Evolutionary conservation across 768 basidiomycete species (phyloP).

Genomic region (Agaricus sinodeliciosus): DNA sequence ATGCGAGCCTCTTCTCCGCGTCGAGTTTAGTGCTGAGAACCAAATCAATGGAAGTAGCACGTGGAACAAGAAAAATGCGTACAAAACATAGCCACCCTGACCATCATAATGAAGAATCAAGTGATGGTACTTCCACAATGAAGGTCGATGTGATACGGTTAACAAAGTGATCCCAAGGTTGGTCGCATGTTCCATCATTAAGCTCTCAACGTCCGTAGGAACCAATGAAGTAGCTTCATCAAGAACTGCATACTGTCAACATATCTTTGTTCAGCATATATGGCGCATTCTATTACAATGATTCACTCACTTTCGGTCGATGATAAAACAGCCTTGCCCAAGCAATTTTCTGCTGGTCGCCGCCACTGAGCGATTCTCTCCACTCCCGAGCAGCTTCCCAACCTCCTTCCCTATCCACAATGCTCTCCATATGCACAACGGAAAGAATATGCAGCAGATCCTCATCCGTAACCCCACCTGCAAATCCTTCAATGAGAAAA

Average conservation of each 20-base stretch:
- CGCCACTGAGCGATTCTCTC: constrained; percentile 89
- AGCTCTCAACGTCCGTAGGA: constrained; percentile 84
- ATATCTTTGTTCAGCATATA: not conserved
- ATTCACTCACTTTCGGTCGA: constrained; percentile 63
- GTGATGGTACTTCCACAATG: constrained; percentile 88
- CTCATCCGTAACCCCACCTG: constrained; percentile 68
- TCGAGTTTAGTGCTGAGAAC: constrained; percentile 72
- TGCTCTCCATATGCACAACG: constrained; percentile 75
- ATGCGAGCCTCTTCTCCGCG: constrained; percentile 79
- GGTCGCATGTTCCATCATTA: constrained; percentile 93
- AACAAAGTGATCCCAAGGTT: constrained; percentile 84
- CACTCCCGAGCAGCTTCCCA: constrained; percentile 90
- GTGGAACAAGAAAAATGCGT: constrained; percentile 23
- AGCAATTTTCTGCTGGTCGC: constrained; percentile 95
- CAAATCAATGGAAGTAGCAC: not conserved
- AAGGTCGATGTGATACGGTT: constrained; percentile 93
- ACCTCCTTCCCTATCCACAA: constrained; percentile 94
- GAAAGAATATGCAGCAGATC: constrained; percentile 68
- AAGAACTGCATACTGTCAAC: constrained; percentile 79
- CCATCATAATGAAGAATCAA: constrained; percentile 91
- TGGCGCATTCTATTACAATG: not conserved
- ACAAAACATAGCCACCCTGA: constrained; percentile 95
- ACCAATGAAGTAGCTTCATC: constrained; percentile 97
- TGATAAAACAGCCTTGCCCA: constrained; percentile 98
- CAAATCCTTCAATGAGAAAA: not conserved